A percentile compares a stretch with the other conserved stretches of the same genome.
phyloP scores from a whole-genome alignment of 495 filamentous ascomycete genomes.

The Staphylotrichum tortipilum region DNA sequence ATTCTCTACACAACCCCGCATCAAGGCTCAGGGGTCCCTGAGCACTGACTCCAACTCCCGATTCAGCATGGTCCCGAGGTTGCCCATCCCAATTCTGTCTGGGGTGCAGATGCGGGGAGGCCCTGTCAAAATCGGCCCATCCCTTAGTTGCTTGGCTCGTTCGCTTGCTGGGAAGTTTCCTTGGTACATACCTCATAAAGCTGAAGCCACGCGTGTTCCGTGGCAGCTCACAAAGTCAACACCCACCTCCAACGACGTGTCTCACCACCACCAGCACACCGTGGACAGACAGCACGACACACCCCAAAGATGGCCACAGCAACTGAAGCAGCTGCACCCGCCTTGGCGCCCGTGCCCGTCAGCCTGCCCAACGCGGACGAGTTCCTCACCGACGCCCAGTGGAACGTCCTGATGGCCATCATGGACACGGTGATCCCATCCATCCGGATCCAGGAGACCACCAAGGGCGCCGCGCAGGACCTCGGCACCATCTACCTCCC shows the following conservation, averaged over 20 bases:
- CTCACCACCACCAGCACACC: no score
- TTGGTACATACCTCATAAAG: no score
- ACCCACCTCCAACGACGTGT: no score
- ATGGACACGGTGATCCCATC: conserved; percentile 16
- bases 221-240: no score
- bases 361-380: not conserved
- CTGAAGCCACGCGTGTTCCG: no score
- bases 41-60: no score
- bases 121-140: no score
- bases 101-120: no score
- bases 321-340: conserved; percentile 1
- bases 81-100: not conserved
- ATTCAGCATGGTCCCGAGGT: no score
- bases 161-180: no score
- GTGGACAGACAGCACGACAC: no score
- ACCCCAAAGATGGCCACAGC: not conserved
- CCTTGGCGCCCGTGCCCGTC: conserved; percentile 6
- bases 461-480: conserved; percentile 1
- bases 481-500: conserved; percentile 1
- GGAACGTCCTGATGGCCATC: conserved; percentile 13
- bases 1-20: not conserved
- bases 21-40: not conserved
- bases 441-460: not conserved
- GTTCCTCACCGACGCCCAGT: conserved; percentile 8
- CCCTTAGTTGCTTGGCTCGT: no score